Evolutionary conservation across 1,284 basidiomycete genomes (phyloP).

Genomic region (Ganoderma boninense): DNA sequence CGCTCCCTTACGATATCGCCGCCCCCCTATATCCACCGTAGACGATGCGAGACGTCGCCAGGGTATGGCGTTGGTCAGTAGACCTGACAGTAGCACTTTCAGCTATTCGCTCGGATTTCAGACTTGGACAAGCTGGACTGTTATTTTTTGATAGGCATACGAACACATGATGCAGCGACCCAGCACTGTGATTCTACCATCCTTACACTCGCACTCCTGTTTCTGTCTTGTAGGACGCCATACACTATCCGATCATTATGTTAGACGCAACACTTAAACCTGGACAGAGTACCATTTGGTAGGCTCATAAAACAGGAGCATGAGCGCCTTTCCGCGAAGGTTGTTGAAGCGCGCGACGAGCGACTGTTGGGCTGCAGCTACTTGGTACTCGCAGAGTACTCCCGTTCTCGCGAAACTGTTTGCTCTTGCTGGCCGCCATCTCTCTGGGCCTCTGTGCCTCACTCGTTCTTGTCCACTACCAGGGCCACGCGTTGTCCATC

Average conservation of each 20-base stretch:
- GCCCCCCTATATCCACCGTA: not conserved
- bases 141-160: not conserved
- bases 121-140: not conserved
- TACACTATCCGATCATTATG: not conserved
- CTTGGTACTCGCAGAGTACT: slow-evolving; percentile 1
- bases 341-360: not conserved
- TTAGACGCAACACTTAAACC: no score
- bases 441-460: slow-evolving; percentile 28
- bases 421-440: slow-evolving; percentile 15
- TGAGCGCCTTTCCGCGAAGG: not conserved
- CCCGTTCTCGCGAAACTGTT: slow-evolving; percentile 24
- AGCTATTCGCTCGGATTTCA: not conserved
- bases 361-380: not conserved
- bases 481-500: not conserved
- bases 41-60: not conserved
- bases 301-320: not conserved
- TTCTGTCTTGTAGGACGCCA: not conserved
- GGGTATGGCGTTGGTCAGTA: not conserved
- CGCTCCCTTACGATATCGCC: not conserved
- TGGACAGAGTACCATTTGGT: no score
- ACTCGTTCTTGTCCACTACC: slow-evolving; percentile 10
- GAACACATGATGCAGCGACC: not conserved
- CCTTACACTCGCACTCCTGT: not conserved
- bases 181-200: slow-evolving; percentile 25
- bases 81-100: not conserved